Base-by-base conservation (phyloP, 805 yeast species). In the Pichia phayaonensis region DNA sequence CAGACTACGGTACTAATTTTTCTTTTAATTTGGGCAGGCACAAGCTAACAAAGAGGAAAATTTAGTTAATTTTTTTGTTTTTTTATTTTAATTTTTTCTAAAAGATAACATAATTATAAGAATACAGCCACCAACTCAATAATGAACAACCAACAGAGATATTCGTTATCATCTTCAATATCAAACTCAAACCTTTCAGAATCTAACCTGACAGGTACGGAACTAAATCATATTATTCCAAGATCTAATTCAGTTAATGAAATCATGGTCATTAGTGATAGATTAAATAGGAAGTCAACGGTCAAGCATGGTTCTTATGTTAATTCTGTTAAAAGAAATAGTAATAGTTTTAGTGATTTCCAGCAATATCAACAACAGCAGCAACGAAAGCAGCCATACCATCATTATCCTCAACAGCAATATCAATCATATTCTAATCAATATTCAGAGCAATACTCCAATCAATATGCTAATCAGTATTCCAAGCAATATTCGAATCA, bases 231-330 rank as follows among this genome's bases (percentile, higher is more conserved):
- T 39, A 21, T 46, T 5, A 47, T 46, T n/a, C 54, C 54, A 16
- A 45, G 57, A 23, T 42, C 55, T 8, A 44, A 45, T 10, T 49
- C 55, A 2, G 50, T 50, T 5, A 36, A 48, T 2, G 57, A 54
- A 16, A 54, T 54, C 54, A 36, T 52, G 8, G 54, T 59, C 16
- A 56, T 73, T 36, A 77, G 74, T 26, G 63, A 62, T 26, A 68
- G 64, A 52, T 74, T 77, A 54, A 57, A 56, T n/a, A 69, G 69
- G 48, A 70, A 68, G 50, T 54, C 72, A 12, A 59, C 71, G 5
- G 6, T 21, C 46, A 54, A 49, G 21, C 50, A 53, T 15, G 51
- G 41, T 16, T 29, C 40, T 21, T 23, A 21, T 29, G 22, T 42
- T 4, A 47, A 21, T n/a, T 12, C 22, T 11, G 10, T 26, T 16